These are phyloP conservation scores for Chionographis japonica DNA, from an alignment of 106 monocot genomes.

Conservation along the genomic window DNA sequence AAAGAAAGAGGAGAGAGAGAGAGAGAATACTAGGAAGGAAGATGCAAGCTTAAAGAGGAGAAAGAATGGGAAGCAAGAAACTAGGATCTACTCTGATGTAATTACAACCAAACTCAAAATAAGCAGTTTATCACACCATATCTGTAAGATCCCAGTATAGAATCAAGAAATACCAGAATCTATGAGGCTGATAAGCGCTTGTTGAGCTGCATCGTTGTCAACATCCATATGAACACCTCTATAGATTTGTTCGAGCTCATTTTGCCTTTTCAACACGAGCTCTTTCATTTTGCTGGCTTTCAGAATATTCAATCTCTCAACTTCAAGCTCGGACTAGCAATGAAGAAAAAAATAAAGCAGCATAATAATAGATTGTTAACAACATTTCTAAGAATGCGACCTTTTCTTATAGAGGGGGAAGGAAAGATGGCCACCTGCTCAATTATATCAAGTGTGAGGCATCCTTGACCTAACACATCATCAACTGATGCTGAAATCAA, in stretches of 20 bases:
- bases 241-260: constrained; percentile 81
- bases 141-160: too few relatives aligned
- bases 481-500: constrained; percentile 57
- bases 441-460: constrained; percentile 61
- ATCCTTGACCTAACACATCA: constrained; percentile 32
- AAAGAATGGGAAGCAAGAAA: too few relatives aligned
- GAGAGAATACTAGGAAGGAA: too few relatives aligned
- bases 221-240: constrained; percentile 66
- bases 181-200: constrained; percentile 51
- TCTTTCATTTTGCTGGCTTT: constrained; percentile 87
- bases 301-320: constrained; percentile 57
- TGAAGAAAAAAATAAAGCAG: neutral
- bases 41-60: too few relatives aligned
- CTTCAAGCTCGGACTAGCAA: constrained; percentile 62
- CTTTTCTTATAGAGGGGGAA: neutral
- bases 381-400: neutral
- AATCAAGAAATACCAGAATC: constrained; percentile 61
- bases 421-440: constrained; percentile 46
- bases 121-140: too few relatives aligned
- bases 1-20: too few relatives aligned
- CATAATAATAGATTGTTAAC: neutral
- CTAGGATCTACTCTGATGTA: too few relatives aligned
- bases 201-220: constrained; percentile 40
- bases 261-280: constrained; percentile 74
- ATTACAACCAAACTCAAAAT: too few relatives aligned